Evolutionary conservation across 179 eudicot species (phyloP).

Genomic region (Gypsophila paniculata): DNA sequence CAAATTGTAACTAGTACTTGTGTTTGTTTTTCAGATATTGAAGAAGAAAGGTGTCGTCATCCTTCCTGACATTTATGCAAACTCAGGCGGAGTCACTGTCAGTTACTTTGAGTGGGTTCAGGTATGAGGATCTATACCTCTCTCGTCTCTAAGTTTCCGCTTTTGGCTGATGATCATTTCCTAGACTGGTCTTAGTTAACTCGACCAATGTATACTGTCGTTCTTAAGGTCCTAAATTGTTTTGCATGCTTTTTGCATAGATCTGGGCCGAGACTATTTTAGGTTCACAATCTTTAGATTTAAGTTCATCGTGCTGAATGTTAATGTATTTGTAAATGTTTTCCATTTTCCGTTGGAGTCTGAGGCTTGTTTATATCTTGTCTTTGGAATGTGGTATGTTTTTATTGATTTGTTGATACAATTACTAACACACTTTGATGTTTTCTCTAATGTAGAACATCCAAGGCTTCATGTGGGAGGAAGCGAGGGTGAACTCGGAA

Average conservation of each 20-base stretch:
- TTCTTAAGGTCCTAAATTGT: too few species aligned
- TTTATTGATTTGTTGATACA: too few species aligned
- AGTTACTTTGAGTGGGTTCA: constrained; percentile 99
- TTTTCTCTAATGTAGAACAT: constrained; percentile 62
- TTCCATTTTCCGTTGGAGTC: too few species aligned
- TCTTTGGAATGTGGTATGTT: too few species aligned
- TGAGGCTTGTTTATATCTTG: too few species aligned
- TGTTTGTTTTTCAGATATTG: constrained; percentile 53
- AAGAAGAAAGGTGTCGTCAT: constrained; percentile 78
- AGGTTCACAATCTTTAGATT: too few species aligned
- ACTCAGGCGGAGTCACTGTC: constrained; percentile 95
- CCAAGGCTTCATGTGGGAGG: constrained; percentile 97
- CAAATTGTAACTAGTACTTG: constrained; percentile 10
- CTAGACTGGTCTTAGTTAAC: too few species aligned
- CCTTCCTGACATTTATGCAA: constrained; percentile 94
- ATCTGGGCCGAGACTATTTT: too few species aligned
- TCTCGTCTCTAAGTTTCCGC: not conserved
- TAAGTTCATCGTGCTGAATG: too few species aligned
- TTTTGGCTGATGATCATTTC: not conserved
- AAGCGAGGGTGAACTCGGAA: constrained; percentile 78
- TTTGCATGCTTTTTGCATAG: too few species aligned
- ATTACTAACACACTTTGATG: not conserved
- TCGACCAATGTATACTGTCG: too few species aligned
- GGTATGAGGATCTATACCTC: constrained; percentile 40
- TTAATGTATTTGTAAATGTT: too few species aligned